Evolutionary conservation across 2,329 filamentous ascomycete genomes (phyloP), one percentile per base, ranked within the genome.

Genomic region (Capronia coronata): DNA sequence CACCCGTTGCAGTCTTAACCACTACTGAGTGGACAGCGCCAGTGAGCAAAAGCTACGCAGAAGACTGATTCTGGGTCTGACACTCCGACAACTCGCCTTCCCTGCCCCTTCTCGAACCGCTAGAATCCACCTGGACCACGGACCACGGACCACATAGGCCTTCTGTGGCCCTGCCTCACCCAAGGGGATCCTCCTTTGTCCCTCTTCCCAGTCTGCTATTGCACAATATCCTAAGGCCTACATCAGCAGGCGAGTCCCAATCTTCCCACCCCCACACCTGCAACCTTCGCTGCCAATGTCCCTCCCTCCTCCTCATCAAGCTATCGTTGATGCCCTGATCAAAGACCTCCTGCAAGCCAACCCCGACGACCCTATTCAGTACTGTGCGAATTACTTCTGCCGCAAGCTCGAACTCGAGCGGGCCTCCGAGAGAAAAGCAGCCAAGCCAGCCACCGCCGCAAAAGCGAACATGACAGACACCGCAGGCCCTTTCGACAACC

Each of bases 401-500:
- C 74, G 73, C 64, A 80, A 79, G 63, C 78, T 86, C 62, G 78
- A 82, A 66, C 75, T 75, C 63, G 79, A 86, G 72, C 79, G 79
- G 63, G 70, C 74, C 61, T 72, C 77, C 64, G 21, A 38, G 46
- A 77, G 65, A 51, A 41, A 23, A 9, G 50, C 58, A 67, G 72
- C 65, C 69, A 71, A 63, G 68, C 71, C 34, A 16, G 70, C 69
- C 65, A 67, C 56, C 61, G 63, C 63, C 50, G 63, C 66, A 52
- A 67, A 65, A 63, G 63, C 65, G 63, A 61, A 59, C 51, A 89
- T 90, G 85, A 82, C 87, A 59, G 80, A 82, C 66, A 82, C 78
- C 63, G 80, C 75, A 62, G 93, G 94, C 69, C 85, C 84, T 51
- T 88, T 86, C 67, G 79, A 82, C 68, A 93, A 90, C 68, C 87